phyloP scores from a whole-genome alignment of 208 protist species.

The Crithidia fasciculata region DNA sequence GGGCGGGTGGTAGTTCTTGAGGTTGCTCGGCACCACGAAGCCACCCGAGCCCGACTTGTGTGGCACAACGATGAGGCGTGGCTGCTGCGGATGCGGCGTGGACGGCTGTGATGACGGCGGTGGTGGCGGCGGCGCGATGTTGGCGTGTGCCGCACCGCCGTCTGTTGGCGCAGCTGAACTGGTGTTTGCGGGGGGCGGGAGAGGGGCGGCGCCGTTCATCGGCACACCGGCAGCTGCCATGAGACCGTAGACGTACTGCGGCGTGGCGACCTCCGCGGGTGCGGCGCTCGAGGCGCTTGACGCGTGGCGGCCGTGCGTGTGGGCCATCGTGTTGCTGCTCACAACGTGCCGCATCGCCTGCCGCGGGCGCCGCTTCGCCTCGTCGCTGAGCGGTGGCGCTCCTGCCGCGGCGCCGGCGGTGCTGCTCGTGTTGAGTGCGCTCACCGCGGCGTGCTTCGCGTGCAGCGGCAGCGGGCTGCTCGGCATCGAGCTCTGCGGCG shows the following conservation, averaged over 20 bases:
- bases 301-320: conserved; percentile 18
- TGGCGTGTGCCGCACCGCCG: no score
- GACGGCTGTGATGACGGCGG: not conserved
- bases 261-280: conserved; percentile 20
- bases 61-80: conserved; percentile 26
- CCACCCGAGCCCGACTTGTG: conserved; percentile 17
- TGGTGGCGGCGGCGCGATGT: not conserved
- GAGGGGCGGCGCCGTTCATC: not conserved
- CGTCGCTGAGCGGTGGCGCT: conserved; percentile 4
- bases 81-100: conserved; percentile 11
- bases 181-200: not conserved
- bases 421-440: conserved; percentile 9
- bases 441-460: not conserved
- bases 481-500: conserved; percentile 1
- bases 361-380: conserved; percentile 23
- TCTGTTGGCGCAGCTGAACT: not conserved
- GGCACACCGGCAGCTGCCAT: conserved; percentile 25
- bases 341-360: conserved; percentile 25
- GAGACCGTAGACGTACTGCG: conserved; percentile 36
- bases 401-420: not conserved
- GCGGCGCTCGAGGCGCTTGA: not conserved
- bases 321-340: conserved; percentile 33
- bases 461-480: conserved; percentile 8
- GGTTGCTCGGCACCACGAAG: conserved; percentile 25
- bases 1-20: conserved; percentile 18